Evolutionary conservation across 495 filamentous ascomycete genomes (phyloP), one percentile per base, ranked within the genome.

Genomic region (Aspergillus steynii): DNA sequence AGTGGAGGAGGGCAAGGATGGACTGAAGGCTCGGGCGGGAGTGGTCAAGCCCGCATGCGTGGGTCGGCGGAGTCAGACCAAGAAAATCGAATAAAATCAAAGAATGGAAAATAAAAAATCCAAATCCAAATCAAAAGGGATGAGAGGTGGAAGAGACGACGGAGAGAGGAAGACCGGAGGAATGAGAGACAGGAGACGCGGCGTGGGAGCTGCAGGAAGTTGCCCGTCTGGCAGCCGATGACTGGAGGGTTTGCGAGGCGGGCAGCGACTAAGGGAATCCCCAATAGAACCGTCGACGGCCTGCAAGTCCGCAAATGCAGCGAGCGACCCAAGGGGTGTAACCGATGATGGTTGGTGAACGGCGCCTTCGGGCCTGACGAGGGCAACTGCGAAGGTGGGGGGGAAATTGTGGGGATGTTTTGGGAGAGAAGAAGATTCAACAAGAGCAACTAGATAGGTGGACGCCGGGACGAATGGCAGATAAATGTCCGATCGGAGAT

Each of bases 201-300:
- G 42, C 53, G 61, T 53, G 59, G 32, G 62, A 34, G 37, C 56
- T 63, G 63, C 65, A 68, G 60, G 9, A 12, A 15, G 1, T 42
- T 63, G 53, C 58, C 52, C 25, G 60, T 55, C 61, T 68, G 66
- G 66, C 66, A 65, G 58, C 53, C 61, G 66, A 60, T 68, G 66
- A 68, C 60, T 68, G 66, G 66, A 68, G 60, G 61, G 37, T 42
- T 42, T 42, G 7, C 14, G 12, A 42, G 37, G 37, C 37, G 37
- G 37, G 37, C 37, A 42, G 37, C 12, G 12, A 42, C 37, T 42
- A 42, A 42, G 37, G 14, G 4, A 42, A 42, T 32, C 20, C 20
- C 20, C 20, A 20, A 20, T 20, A 20, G 20, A 20, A 20, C 20
- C 20, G 20, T 20, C 20, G 20, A 20, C 20, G 20, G 20, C 20